Base-by-base conservation (phyloP, 1,139 yeast genomes). In the Wickerhamiella pararugosa region DNA sequence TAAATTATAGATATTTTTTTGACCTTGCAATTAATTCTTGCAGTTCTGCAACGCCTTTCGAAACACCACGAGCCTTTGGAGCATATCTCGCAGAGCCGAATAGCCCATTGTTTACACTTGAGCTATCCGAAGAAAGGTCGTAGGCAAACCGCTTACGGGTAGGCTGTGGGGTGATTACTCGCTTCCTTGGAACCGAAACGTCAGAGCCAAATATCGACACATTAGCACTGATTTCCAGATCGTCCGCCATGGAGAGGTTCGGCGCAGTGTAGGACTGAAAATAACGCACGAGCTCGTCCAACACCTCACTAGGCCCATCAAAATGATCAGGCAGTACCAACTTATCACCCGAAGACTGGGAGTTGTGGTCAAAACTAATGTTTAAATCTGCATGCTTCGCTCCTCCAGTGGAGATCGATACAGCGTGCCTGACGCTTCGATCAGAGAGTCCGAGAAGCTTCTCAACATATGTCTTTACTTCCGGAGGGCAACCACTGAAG, bases 1-100 rank as follows among this genome's bases (percentile, higher is more conserved):
- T 36, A 36, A 36, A 7, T 36, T 36, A 36, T 29, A 25, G 29
- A n/a, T 15, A 15, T 11, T 36, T 29, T 29, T 36, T 36, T 6
- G 39, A 29, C 9, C 30, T 33, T 5, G 21, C 30, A 15, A 36
- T 36, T 11, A 36, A 27, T 9, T 29, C 21, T 29, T 21, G 28
- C 27, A 36, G 28, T 7, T 36, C 39, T 6, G 11, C 31, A 4
- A 36, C 33, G 27, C 33, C 26, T 11, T 28, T 29, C 10, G 26
- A 2, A 5, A 11, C 29, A n/a, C 36, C 26, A 25, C 36, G 25
- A 6, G 36, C 4, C 29, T 27, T 6, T 11, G 29, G 27, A 5
- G 28, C 21, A 5, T 7, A 10, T 21, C 11, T 29, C 26, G 9
- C 25, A 10, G n/a, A 27, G 36, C 10, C 26, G 25, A 25, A 21